Base-by-base conservation (phyloP, 2,329 filamentous ascomycete genomes). In the Colletotrichum lini region DNA sequence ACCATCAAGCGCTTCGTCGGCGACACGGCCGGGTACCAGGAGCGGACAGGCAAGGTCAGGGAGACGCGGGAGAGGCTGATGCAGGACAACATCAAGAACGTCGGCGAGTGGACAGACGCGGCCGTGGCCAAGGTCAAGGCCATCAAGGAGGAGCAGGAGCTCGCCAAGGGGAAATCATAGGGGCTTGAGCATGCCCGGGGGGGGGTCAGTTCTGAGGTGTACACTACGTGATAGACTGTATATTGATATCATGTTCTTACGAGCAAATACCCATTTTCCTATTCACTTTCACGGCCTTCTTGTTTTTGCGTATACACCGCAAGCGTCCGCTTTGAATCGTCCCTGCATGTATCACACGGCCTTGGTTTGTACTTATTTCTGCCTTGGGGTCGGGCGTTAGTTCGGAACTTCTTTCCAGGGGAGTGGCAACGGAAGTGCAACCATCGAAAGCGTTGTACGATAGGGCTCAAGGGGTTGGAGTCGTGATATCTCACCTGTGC, bases 1-100 rank as follows among this genome's bases (percentile, higher is more conserved):
- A 72, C 73, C n/a, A 74, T 78, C 21, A 68, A 74, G 74, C 64
- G 77, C 21, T 73, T 76, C 5, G 74, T 78, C 23, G 66, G 69
- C 52, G 73, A 78, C 49, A n/a, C 4, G 44, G 44, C 16, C n/a
- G 44, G 44, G 16, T 47, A 47, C 44, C 44, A 47, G 44, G 44
- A 47, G 44, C 44, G 44, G 18, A 47, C n/a, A 2, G 44, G 16
- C 44, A 47, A 18, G 7, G 44, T 47, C 6, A 47, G 18, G 44
- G 44, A 47, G 18, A 47, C 18, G 7, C 44, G 44, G 44, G 44
- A 47, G 16, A 47, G 2, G 44, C 16, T 47, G 44, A 47, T 47
- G 16, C 44, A 16, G 8, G 44, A 47, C 44, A 47, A 47, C 44
- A 47, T n/a, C 6, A 47, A n/a, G 16, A 47, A 47, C 16, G 44